Evolutionary conservation across 2,329 filamentous ascomycete species (phyloP).

Genomic region (Colletotrichum sublineola): DNA sequence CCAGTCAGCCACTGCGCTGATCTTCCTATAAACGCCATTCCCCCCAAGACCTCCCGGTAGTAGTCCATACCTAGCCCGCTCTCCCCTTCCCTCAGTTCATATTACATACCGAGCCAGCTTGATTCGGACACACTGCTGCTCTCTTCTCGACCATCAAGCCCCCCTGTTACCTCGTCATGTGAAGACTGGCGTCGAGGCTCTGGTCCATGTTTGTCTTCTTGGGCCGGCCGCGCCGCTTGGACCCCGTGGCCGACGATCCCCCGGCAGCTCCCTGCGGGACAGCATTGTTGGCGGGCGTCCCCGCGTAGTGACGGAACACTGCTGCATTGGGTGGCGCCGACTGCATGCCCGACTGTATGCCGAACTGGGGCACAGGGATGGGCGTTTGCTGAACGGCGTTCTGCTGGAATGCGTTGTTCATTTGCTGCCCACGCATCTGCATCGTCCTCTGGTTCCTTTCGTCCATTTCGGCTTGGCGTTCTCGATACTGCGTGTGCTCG

Average conservation of each 20-base stretch:
- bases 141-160: background rate
- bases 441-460: constrained; percentile 34
- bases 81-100: background rate
- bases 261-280: constrained; percentile 21
- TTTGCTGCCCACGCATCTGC: constrained; percentile 40
- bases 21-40: constrained; percentile 32
- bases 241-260: constrained; percentile 23
- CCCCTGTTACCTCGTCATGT: constrained; percentile 27
- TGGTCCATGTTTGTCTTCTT: constrained; percentile 40
- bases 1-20: constrained; percentile 6
- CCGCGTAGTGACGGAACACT: constrained; percentile 42
- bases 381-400: constrained; percentile 42
- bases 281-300: constrained; percentile 24
- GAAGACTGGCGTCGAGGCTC: constrained; percentile 33
- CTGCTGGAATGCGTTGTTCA: constrained; percentile 38
- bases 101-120: constrained; percentile 6
- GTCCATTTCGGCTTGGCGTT: constrained; percentile 33
- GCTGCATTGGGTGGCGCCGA: constrained; percentile 18
- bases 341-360: constrained; percentile 42
- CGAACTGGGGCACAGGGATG: constrained; percentile 42
- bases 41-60: constrained; percentile 23
- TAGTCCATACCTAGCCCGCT: background rate
- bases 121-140: background rate
- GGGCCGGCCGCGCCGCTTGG: constrained; percentile 42
- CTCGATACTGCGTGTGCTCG: constrained; percentile 42